A percentile compares a stretch with the other conserved stretches of the same genome.
phyloP scores from a whole-genome alignment of 164 flowering plant genomes.

The Warburgia ugandensis region DNA sequence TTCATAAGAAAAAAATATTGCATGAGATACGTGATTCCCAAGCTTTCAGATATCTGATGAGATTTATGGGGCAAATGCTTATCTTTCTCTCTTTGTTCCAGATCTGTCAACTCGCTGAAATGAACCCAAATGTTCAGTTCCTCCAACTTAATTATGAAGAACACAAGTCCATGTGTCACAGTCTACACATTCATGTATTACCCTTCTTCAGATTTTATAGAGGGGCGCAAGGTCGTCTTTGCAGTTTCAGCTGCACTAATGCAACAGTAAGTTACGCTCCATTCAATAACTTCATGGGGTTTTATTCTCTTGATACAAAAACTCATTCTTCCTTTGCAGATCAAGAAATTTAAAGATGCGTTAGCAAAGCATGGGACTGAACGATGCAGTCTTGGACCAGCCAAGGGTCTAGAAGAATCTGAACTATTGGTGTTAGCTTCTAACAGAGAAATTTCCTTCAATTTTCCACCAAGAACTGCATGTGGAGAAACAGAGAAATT shows the following conservation, averaged over 20 bases:
- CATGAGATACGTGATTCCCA: too few species aligned
- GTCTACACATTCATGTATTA: slow-evolving; percentile 76
- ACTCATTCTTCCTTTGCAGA: slow-evolving; percentile 24
- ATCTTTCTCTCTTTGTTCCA: slow-evolving; percentile 16
- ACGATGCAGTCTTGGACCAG: slow-evolving; percentile 59
- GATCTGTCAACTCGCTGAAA: slow-evolving; percentile 79
- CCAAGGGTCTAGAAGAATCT: slow-evolving; percentile 71
- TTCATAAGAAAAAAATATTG: background rate
- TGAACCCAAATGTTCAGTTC: slow-evolving; percentile 65
- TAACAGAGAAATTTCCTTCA: slow-evolving; percentile 59
- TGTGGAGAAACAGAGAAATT: slow-evolving; percentile 8
- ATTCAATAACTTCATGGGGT: too few species aligned
- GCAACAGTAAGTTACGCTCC: slow-evolving; percentile 57
- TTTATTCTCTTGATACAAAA: background rate
- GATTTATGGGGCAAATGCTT: background rate
- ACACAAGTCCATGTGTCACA: slow-evolving; percentile 80
- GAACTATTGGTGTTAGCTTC: slow-evolving; percentile 68
- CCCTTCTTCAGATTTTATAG: slow-evolving; percentile 86
- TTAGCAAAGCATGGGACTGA: slow-evolving; percentile 65
- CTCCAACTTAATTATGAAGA: slow-evolving; percentile 76
- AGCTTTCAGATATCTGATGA: too few species aligned
- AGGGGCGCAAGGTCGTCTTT: slow-evolving; percentile 80
- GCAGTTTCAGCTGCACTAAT: slow-evolving; percentile 90
- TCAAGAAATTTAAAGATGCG: slow-evolving; percentile 79
- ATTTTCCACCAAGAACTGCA: slow-evolving; percentile 30